These are phyloP conservation scores for Phascolomyces articulosus DNA, from an alignment of 371 early-diverging fungal genomes.

Conservation along the genomic window DNA sequence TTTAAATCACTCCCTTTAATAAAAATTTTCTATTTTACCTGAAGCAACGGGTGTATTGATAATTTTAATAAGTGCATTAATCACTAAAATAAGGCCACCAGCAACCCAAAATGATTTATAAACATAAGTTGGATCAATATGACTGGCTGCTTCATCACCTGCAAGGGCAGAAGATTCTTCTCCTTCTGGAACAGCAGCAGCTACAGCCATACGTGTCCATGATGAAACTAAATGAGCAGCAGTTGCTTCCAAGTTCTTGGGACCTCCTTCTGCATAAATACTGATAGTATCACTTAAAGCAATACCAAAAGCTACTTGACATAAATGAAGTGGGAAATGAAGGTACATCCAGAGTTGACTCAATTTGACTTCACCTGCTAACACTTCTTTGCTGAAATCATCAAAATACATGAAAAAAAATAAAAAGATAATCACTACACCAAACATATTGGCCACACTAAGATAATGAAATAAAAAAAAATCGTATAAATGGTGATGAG, in stretches of 20 bases:
- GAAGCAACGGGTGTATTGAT: constrained; percentile 38
- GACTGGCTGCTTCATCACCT: constrained; percentile 6
- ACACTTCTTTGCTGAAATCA: constrained; percentile 45
- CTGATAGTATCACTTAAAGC: constrained; percentile 54
- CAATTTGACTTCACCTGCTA: constrained; percentile 25
- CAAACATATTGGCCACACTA: constrained; percentile 48
- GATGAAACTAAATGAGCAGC: not conserved
- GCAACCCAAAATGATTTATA: constrained; percentile 48
- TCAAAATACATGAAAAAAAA: constrained; percentile 61
- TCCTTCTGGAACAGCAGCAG: constrained; percentile 10
- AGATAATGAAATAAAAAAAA: not conserved
- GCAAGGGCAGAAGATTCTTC: not conserved
- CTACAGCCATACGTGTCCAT: constrained; percentile 15
- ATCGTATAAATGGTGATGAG: not conserved
- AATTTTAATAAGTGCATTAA: constrained; percentile 50
- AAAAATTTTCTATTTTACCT: constrained; percentile 17
- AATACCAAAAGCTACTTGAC: constrained; percentile 62
- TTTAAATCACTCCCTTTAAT: not conserved
- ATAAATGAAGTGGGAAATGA: constrained; percentile 62
- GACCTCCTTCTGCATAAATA: constrained; percentile 30
- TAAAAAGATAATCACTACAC: constrained; percentile 49
- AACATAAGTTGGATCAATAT: constrained; percentile 25
- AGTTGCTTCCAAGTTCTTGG: constrained; percentile 11
- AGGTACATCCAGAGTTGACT: constrained; percentile 64
- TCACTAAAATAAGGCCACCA: constrained; percentile 40